Conservation (phyloP, 192 early-diverging fungal genomes). For the Bifiguratus adelaidae region DNA sequence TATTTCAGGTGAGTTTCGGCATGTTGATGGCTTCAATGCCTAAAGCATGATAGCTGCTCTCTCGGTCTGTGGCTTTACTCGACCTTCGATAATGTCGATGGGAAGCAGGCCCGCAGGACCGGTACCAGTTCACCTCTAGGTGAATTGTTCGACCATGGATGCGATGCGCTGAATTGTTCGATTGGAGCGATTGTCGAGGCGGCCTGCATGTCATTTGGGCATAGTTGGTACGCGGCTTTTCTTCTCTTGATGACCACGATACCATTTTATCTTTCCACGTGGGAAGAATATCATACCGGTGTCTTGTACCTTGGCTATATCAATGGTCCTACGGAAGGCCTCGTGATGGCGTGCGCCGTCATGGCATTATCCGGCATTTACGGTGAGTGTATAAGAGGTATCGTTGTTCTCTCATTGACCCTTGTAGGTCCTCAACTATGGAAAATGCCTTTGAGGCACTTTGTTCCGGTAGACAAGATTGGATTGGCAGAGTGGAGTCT, state of each 20-base stretch:
- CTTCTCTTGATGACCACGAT: conserved; percentile 54
- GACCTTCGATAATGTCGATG: conserved; percentile 86
- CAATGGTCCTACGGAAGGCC: conserved; percentile 81
- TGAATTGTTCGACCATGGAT: conserved; percentile 80
- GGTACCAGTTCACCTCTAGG: conserved; percentile 68
- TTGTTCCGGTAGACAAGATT: background rate
- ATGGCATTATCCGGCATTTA: conserved; percentile 62
- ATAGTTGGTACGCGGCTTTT: conserved; percentile 47
- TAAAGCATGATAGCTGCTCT: conserved; percentile 43
- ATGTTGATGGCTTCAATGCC: background rate
- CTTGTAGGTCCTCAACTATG: conserved; percentile 13
- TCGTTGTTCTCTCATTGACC: background rate
- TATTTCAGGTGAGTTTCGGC: conserved; percentile 41
- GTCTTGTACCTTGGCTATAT: conserved; percentile 73
- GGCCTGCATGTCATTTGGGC: conserved; percentile 62
- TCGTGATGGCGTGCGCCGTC: conserved; percentile 53
- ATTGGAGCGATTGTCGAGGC: conserved; percentile 64
- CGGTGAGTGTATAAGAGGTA: conserved; percentile 19
- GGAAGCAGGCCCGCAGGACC: conserved; percentile 75
- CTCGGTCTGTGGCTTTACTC: conserved; percentile 79
- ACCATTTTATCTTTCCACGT: conserved; percentile 79
- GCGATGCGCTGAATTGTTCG: conserved; percentile 79
- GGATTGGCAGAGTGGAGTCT: conserved; percentile 1
- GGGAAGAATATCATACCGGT: conserved; percentile 87
- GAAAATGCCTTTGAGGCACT: background rate